phyloP scores from a whole-genome alignment of 2,329 filamentous ascomycete species.

The Grosmannia serpens region DNA sequence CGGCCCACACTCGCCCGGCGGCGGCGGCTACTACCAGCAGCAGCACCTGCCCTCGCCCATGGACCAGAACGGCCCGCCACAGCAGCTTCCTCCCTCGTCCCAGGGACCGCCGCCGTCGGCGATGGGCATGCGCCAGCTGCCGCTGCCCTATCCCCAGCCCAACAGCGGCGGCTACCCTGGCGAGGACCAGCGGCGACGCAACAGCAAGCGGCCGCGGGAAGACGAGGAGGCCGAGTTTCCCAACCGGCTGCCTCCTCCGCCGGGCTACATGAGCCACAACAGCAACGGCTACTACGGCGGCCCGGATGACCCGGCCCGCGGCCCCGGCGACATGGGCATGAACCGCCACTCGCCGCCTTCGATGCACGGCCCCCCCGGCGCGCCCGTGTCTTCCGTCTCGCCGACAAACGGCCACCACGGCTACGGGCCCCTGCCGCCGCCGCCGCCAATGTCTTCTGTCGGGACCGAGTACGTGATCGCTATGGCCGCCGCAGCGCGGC shows the following conservation, averaged over 20 bases:
- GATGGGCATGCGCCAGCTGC: slow-evolving; percentile 24
- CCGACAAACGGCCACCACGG: slow-evolving; percentile 20
- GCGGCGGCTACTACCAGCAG: slow-evolving; percentile 7
- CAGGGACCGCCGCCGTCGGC: slow-evolving; percentile 7
- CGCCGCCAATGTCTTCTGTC: slow-evolving; percentile 15
- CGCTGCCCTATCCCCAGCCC: slow-evolving; percentile 18
- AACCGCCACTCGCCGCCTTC: slow-evolving; percentile 10
- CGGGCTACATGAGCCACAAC: slow-evolving; percentile 1
- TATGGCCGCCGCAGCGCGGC: neutral
- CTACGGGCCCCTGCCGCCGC: slow-evolving; percentile 26
- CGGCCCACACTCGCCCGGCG: slow-evolving; percentile 13
- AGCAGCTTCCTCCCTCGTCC: slow-evolving; percentile 8
- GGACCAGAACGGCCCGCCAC: slow-evolving; percentile 8
- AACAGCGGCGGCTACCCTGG: slow-evolving; percentile 2
- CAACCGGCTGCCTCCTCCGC: slow-evolving; percentile 8
- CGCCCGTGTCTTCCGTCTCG: slow-evolving; percentile 23
- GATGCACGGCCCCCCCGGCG: slow-evolving; percentile 1
- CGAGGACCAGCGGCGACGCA: slow-evolving; percentile 6
- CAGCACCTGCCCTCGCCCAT: slow-evolving; percentile 3
- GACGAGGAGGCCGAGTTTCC: slow-evolving; percentile 10
- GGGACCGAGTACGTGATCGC: slow-evolving; percentile 11
- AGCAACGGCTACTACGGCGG: slow-evolving; percentile 4
- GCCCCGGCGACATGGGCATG: slow-evolving; percentile 1
- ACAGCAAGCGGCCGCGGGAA: slow-evolving; percentile 8
- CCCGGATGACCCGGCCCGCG: neutral